Evolutionary conservation across 805 yeast species (phyloP).

Genomic region (Candida loeiensis): DNA sequence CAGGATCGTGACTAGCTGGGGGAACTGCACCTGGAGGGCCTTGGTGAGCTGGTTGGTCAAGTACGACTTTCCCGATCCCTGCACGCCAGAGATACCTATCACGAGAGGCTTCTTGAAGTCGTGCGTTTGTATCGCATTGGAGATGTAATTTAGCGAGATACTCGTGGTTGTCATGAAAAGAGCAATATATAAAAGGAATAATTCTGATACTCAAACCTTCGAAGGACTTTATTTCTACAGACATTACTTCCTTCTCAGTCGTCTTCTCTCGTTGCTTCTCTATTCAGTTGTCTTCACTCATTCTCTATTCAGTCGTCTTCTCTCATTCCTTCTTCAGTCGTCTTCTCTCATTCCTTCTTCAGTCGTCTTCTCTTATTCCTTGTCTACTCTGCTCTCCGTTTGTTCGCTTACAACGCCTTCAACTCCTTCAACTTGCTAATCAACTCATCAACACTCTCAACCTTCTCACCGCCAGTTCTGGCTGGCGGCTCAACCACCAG

Average conservation of each 20-base stretch:
- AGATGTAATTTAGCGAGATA: conserved; percentile 23
- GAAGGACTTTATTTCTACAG: no score
- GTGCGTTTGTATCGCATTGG: conserved; percentile 24
- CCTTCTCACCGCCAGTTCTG: conserved; percentile 79
- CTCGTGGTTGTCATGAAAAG: conserved; percentile 9
- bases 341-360: neutral
- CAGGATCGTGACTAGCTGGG: conserved; percentile 37
- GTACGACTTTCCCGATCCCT: conserved; percentile 71
- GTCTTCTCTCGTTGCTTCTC: no score
- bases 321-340: no score
- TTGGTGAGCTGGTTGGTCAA: conserved; percentile 37
- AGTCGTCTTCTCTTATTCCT: neutral
- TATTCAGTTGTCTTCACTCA: no score
- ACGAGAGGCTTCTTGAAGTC: conserved; percentile 39
- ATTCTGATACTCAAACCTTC: no score
- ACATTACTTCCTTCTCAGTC: no score
- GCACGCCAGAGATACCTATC: conserved; percentile 66
- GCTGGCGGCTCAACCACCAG: conserved; percentile 82
- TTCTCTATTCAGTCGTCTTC: no score
- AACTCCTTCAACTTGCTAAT: conserved; percentile 71
- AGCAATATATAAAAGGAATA: no score
- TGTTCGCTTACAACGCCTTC: conserved; percentile 43
- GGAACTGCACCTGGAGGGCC: conserved; percentile 32
- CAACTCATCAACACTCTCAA: conserved; percentile 77
- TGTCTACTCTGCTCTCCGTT: neutral